Evolutionary conservation across 179 eudicot species (phyloP), one percentile per base, ranked within the genome.

Genomic region (Drosera spatulata): DNA sequence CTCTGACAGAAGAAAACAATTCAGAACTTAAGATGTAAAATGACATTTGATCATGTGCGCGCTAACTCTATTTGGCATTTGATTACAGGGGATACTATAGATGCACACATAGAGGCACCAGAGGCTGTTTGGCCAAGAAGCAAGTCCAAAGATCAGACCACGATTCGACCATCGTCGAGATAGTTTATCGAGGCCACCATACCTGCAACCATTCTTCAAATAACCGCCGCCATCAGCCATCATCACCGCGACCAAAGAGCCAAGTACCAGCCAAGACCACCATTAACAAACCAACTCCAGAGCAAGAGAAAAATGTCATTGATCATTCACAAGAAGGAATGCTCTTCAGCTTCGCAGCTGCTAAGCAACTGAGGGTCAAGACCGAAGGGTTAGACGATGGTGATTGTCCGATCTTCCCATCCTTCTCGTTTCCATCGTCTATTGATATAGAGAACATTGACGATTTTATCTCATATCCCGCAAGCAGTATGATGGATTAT

Each of bases 61-160:
- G 3, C n/a, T 9, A 4, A n/a, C 33, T 38, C 6, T 8, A 33
- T 22, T 55, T 33, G 5, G 3, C 5, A 5, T 3, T 37, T 37
- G 37, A 8, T 37, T 50, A 51, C 79, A 84, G 90, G 54, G 82
- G 85, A 33, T 88, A 88, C 59, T 88, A 82, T 42, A 75, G 91
- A 60, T 88, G 96, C 77, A 86, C 82, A 9, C 76, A 80, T 48
- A 67, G 88, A 6, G 58, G 62, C 43, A 40, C 71, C 14, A 85
- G 74, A 61, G 80, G 82, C 12, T 88, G 96, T 80, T 55, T 52
- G 43, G 96, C 96, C 14, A 86, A 76, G 13, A 88, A 88, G 41
- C 91, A 86, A 60, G 95, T 88, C 9, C 96, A 88, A 66, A 69
- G 66, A 69, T 80, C 86, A 2, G 83, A 80, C 22, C 80, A 80